phyloP scores from a whole-genome alignment of 345 rosid species.

The Citrus sp. region DNA sequence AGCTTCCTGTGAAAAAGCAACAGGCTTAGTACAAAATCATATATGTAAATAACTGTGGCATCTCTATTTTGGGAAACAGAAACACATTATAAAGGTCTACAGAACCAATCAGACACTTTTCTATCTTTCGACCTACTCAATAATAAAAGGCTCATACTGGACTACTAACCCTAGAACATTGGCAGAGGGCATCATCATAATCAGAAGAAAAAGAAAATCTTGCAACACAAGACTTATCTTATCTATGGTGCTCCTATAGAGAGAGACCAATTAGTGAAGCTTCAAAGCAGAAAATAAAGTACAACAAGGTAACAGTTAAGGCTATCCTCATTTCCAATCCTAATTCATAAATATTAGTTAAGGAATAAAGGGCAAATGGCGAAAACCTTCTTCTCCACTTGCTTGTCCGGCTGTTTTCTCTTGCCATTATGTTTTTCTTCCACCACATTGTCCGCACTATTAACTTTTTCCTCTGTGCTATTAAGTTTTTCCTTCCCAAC shows the following conservation, averaged over 20 bases:
- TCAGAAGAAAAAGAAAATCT: neutral
- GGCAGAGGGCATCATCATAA: neutral
- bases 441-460: constrained; percentile 31
- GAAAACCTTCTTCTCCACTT: constrained; percentile 65
- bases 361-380: constrained; percentile 1
- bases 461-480: constrained; percentile 41
- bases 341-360: neutral
- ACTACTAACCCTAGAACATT: neutral
- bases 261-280: neutral
- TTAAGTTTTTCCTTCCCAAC: constrained; percentile 36
- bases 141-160: neutral
- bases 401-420: constrained; percentile 61
- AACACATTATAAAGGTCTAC: neutral
- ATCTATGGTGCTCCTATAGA: neutral
- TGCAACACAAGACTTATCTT: neutral
- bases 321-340: neutral
- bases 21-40: neutral
- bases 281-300: neutral
- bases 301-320: constrained; percentile 15
- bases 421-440: constrained; percentile 51
- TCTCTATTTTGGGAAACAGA: neutral
- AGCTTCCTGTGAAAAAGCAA: constrained; percentile 56
- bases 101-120: neutral
- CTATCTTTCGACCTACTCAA: neutral
- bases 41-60: neutral